Evolutionary conservation across 2,329 filamentous ascomycete genomes (phyloP).

Genomic region (Orbilia javanica): DNA sequence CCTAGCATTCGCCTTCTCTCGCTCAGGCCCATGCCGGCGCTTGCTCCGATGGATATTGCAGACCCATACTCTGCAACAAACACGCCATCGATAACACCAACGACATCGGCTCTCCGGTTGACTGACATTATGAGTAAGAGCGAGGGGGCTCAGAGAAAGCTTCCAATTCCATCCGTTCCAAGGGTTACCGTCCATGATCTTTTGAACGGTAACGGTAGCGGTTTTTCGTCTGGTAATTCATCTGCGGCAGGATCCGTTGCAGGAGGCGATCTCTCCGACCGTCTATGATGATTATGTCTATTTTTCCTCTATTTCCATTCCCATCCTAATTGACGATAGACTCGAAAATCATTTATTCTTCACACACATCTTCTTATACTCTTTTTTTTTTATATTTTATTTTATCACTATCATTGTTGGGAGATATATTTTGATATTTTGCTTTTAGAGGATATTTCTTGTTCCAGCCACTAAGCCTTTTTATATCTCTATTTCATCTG

Average conservation of each 20-base stretch:
- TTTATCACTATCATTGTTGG: not conserved
- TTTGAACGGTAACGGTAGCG: slow-evolving; percentile 72
- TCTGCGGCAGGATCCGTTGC: slow-evolving; percentile 83
- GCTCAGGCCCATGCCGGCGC: slow-evolving; percentile 74
- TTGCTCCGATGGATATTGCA: slow-evolving; percentile 76
- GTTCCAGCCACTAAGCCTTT: not conserved
- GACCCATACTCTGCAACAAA: slow-evolving; percentile 61
- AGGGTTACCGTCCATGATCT: slow-evolving; percentile 90
- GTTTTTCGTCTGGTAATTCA: slow-evolving; percentile 79
- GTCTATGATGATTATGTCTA: slow-evolving; percentile 64
- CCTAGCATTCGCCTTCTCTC: slow-evolving; percentile 84
- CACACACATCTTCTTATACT: not conserved
- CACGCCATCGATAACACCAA: slow-evolving; percentile 53
- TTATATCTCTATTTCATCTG: slow-evolving; percentile 12
- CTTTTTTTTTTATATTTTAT: slow-evolving; percentile 4
- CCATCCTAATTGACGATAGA: not conserved
- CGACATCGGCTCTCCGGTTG: slow-evolving; percentile 78
- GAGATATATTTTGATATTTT: not conserved
- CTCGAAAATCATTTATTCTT: not conserved
- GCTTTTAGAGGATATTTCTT: slow-evolving; percentile 13
- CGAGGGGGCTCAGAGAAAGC: slow-evolving; percentile 87
- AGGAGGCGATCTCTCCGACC: slow-evolving; percentile 76
- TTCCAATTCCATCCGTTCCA: slow-evolving; percentile 90
- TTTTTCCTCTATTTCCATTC: slow-evolving; percentile 1
- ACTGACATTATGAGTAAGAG: slow-evolving; percentile 92